phyloP scores from a whole-genome alignment of 2,329 filamentous ascomycete species.

The Fusarium pseudonygamai region DNA sequence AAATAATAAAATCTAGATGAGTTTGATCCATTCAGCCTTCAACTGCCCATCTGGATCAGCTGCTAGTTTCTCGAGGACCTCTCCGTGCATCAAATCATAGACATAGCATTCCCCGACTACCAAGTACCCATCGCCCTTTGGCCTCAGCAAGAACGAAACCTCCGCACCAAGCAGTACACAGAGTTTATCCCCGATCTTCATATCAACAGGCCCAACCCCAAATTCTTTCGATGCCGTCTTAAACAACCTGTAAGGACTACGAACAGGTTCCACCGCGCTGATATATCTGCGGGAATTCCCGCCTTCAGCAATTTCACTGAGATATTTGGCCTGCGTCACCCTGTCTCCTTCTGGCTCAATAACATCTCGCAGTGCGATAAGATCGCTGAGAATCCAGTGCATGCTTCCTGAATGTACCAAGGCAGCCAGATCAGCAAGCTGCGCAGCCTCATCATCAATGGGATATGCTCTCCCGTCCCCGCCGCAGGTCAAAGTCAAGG shows the following conservation, averaged over 20 bases:
- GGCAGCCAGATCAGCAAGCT: accelerated
- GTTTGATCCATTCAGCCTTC: not conserved
- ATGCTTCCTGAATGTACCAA: accelerated
- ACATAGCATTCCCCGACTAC: not conserved
- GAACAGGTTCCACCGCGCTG: accelerated
- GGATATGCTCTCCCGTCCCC: not conserved
- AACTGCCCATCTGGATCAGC: accelerated
- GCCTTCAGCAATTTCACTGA: accelerated
- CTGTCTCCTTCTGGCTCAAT: accelerated
- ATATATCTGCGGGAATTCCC: accelerated
- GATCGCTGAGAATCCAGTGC: not conserved
- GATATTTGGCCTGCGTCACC: accelerated
- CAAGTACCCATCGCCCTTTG: not conserved
- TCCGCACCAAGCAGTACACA: not conserved
- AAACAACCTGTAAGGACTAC: accelerated
- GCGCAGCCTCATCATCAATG: accelerated
- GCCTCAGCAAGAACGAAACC: not conserved
- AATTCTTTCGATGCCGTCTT: accelerated
- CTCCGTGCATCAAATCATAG: not conserved
- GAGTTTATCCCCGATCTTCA: not conserved
- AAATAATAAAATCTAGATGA: not conserved
- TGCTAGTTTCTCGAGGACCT: not conserved
- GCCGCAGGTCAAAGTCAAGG: not conserved
- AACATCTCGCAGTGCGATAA: accelerated
- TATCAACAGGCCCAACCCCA: not conserved